Evolutionary conservation across 305 asterid genomes (phyloP).

Genomic region (Fraxinus ornus): DNA sequence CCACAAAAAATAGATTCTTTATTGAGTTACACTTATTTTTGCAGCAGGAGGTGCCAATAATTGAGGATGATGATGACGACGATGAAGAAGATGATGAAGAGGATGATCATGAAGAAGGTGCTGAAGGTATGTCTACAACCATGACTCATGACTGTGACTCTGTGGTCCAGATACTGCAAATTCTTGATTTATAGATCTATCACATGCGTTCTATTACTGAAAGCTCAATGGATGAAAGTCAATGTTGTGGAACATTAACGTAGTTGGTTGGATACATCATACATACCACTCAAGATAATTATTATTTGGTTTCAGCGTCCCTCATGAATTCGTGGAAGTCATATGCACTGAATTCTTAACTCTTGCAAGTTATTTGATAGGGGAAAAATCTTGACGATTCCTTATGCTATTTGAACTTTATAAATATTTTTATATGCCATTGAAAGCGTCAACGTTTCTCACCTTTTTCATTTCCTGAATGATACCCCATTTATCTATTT

Average conservation of each 20-base stretch:
- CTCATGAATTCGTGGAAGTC: not conserved
- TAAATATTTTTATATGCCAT: not conserved
- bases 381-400: not conserved
- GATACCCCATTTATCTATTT: not conserved
- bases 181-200: not conserved
- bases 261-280: slow-evolving; percentile 2
- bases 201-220: not conserved
- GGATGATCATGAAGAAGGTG: slow-evolving; percentile 58
- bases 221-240: not conserved
- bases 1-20: not conserved
- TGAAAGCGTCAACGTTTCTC: not conserved
- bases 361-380: not conserved
- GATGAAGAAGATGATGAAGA: slow-evolving; percentile 71
- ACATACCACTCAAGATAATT: not conserved
- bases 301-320: not conserved
- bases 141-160: not conserved
- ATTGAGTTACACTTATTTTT: slow-evolving; percentile 16
- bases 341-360: not conserved
- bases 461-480: not conserved
- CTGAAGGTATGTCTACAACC: slow-evolving; percentile 49
- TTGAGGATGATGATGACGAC: slow-evolving; percentile 61
- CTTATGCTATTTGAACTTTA: not conserved
- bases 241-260: not conserved
- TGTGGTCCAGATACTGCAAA: not conserved
- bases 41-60: slow-evolving; percentile 57